Base-by-base conservation (phyloP, 768 basidiomycete genomes). In the Leccinum disarticulatum region DNA sequence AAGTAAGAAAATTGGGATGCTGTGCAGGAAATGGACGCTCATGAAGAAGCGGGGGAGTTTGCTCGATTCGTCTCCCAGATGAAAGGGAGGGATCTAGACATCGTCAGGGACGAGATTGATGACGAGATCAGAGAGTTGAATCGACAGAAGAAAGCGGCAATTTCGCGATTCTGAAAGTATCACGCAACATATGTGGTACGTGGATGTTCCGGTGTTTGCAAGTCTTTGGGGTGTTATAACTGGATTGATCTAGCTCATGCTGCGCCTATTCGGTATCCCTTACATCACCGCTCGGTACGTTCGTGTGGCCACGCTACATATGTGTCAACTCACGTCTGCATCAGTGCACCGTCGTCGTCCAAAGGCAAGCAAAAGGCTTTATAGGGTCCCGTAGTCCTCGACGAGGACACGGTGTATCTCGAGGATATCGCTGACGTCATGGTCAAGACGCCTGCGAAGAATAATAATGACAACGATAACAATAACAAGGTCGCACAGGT, bases 231-330 rank as follows among this genome's bases (percentile, higher is more conserved):
- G 25, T 52, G 30, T 49, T 61, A 38, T 38, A 38, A 38, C 17
- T 38, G 38, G 8, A 70, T 54, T 5, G 25, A 41, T 50, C 22
- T 22, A 98, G 94, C 84, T 87, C 53, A 87, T 99, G 84, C 77
- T 99, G 17, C 87, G 92, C 38, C 81, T 96, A n/a, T 98, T 98
- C 66, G 97, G 97, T 11, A 97, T 98, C 56, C 97, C 97, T 2
- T 99, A 96, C 68, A 92, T 98, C 67, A 97, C 95, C 3, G 97
- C 97, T 2, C 97, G 25, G 25, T 25, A 25, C 25, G 25, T 25
- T 25, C 25, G 25, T 5, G 14, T 15, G 35, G 35, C 6, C 14
- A 14, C 6, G 35, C 14, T 36, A 14, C 3, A 5, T 31, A 35
- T 3, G 35, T 14, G 35, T 36, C 14, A 1, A 15, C 14, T 36